Evolutionary conservation across 148 eudicot species (phyloP).

Genomic region (Persicaria tinctoria): DNA sequence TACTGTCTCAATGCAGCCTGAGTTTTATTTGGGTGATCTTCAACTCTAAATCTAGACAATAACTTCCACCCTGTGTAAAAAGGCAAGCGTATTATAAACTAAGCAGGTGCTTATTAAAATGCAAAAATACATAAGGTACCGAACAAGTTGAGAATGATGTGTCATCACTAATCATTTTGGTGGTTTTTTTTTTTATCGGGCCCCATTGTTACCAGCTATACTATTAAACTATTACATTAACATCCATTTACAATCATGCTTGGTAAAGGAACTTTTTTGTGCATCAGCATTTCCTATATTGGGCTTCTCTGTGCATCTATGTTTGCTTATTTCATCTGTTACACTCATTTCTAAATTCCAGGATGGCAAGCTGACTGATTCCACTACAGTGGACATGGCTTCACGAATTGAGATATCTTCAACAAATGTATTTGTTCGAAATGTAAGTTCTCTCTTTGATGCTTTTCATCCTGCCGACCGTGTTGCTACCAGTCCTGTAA

Average conservation of each 20-base stretch:
- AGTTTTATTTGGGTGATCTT: neutral
- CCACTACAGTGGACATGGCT: slow-evolving; percentile 20
- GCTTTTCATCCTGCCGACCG: neutral
- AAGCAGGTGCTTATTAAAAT: neutral
- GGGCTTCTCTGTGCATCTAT: neutral
- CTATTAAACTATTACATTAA: neutral
- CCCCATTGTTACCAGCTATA: neutral
- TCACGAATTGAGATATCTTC: slow-evolving; percentile 23
- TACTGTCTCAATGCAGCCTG: neutral
- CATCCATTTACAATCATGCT: neutral
- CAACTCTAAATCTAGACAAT: neutral
- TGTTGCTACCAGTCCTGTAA: neutral
- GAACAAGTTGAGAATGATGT: neutral
- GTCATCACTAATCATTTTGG: neutral
- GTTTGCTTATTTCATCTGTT: neutral
- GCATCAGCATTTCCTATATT: neutral
- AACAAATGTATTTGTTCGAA: slow-evolving; percentile 34
- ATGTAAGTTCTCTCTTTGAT: slow-evolving; percentile 25
- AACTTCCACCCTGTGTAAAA: neutral
- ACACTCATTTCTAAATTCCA: slow-evolving; percentile 10
- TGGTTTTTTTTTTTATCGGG: neutral
- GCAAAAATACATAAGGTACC: neutral
- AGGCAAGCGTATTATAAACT: neutral
- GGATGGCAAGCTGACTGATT: slow-evolving; percentile 24
- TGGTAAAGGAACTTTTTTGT: neutral